Base-by-base conservation (phyloP, 495 filamentous ascomycete species). In the Poronia punctata region DNA sequence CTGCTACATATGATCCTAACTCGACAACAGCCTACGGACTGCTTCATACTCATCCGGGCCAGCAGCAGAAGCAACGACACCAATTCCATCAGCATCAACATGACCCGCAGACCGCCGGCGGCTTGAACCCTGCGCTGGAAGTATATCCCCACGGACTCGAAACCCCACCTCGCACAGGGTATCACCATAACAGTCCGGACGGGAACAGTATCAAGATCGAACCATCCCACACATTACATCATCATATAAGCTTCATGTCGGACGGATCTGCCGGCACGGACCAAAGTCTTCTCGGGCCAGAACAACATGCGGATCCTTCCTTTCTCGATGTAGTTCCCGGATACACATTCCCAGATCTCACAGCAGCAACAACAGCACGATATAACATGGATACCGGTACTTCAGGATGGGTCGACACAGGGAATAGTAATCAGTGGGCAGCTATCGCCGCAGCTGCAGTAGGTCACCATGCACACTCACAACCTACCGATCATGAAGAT, bases 151-250 rank as follows among this genome's bases (percentile, higher is more conserved):
- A 58, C 41, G 64, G 57, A 1, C 59, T 66, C 12, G 53, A 48
- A 17, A 69, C 66, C 3, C 62, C 64, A 3, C 64, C 62, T 4
- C 53, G 54, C 8, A 63, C 61, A 1, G 59, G 54, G 3, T 50
- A 50, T 3, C 42, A 63, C 39, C 43, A 49, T 8, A 45, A 48
- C 15, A 45, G 21, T 17, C 52, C 56, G 38, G 52, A 60, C 36
- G 43, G 19, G 17, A 44, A 40, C 16, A 16, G 10, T n/a, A 38
- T 35, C 20, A 28, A 35, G 20, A 43, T 48, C 3, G 39, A 28
- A 19, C 42, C 24, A 11, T 27, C 26, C 9, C 37, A 49, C 6
- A 45, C 45, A 3, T 34, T 57, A 3, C 48, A 57, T 14, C 54
- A 57, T 21, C 54, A 57, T 10, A 39, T 57, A 3, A 47, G 50